phyloP scores from a whole-genome alignment of 495 filamentous ascomycete species.

The Neurospora tetraspora region DNA sequence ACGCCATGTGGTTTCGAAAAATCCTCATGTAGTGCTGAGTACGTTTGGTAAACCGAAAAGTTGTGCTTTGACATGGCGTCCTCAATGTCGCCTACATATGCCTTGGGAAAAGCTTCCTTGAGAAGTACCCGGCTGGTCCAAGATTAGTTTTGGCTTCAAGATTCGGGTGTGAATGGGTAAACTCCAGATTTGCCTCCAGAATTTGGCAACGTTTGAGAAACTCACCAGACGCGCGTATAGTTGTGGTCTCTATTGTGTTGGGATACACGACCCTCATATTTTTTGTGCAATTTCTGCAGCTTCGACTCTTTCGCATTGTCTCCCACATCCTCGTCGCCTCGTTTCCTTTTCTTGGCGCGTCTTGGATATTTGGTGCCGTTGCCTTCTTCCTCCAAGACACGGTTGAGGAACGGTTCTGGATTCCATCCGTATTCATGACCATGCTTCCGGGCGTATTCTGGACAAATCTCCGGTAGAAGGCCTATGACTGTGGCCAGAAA shows the following conservation, averaged over 20 bases:
- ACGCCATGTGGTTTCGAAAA: slow-evolving; percentile 4
- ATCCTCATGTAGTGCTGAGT: slow-evolving; percentile 18
- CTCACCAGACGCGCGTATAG: background rate
- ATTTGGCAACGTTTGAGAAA: background rate
- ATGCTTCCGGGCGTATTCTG: slow-evolving; percentile 14
- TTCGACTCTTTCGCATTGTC: slow-evolving; percentile 6
- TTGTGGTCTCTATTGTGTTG: background rate
- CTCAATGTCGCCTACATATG: slow-evolving; percentile 13
- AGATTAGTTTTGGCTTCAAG: background rate
- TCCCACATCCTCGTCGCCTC: slow-evolving; percentile 8
- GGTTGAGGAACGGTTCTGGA: slow-evolving; percentile 9
- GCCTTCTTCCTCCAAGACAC: slow-evolving; percentile 27
- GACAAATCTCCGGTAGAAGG: slow-evolving; percentile 32
- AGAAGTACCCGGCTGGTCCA: slow-evolving; percentile 15
- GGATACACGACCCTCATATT: background rate
- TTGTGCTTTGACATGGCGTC: slow-evolving; percentile 5
- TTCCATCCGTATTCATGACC: slow-evolving; percentile 6
- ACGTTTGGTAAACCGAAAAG: slow-evolving; percentile 20
- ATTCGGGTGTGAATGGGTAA: background rate
- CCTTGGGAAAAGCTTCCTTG: slow-evolving; percentile 13
- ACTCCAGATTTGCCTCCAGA: background rate
- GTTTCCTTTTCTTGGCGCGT: slow-evolving; percentile 27
- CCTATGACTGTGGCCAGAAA: background rate
- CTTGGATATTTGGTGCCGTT: slow-evolving; percentile 24
- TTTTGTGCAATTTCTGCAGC: background rate